A percentile compares a stretch with the other conserved stretches of the same genome.
phyloP scores from a whole-genome alignment of 768 basidiomycete genomes.

The Pleurotus citrinopileatus region DNA sequence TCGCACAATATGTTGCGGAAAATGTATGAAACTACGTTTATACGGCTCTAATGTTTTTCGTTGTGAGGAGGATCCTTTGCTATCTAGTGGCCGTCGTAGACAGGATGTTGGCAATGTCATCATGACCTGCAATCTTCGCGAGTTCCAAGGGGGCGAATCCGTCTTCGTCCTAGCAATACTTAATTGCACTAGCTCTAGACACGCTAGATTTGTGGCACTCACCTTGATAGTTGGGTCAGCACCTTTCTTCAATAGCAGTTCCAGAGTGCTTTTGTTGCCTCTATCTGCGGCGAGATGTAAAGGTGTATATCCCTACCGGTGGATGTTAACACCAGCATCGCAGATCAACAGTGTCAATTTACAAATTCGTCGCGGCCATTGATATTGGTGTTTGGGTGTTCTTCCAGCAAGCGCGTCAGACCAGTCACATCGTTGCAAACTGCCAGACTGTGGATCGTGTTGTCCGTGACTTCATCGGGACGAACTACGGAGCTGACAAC shows the following conservation, averaged over 20 bases:
- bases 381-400: slow-evolving; percentile 42
- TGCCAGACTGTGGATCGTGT: slow-evolving; percentile 59
- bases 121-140: slow-evolving; percentile 55
- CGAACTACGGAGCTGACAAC: slow-evolving; percentile 59
- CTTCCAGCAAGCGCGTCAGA: slow-evolving; percentile 41
- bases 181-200: not conserved
- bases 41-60: no score
- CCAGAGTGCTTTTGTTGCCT: slow-evolving; percentile 58
- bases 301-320: slow-evolving; percentile 76
- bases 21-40: no score
- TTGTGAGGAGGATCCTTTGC: no score
- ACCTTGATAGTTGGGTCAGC: slow-evolving; percentile 70
- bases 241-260: slow-evolving; percentile 57
- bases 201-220: not conserved
- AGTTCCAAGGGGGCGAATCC: slow-evolving; percentile 58
- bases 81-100: no score
- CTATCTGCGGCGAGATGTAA: slow-evolving; percentile 87
- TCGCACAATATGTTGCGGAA: no score
- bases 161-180: slow-evolving; percentile 58
- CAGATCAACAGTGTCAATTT: slow-evolving; percentile 24
- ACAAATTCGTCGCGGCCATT: slow-evolving; percentile 75
- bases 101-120: slow-evolving; percentile 45
- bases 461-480: slow-evolving; percentile 31
- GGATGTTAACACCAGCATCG: slow-evolving; percentile 6
- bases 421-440: slow-evolving; percentile 50